These are phyloP conservation scores for Ramularia endophylla DNA, from an alignment of 2,329 filamentous ascomycete species.

Conservation along the genomic window DNA sequence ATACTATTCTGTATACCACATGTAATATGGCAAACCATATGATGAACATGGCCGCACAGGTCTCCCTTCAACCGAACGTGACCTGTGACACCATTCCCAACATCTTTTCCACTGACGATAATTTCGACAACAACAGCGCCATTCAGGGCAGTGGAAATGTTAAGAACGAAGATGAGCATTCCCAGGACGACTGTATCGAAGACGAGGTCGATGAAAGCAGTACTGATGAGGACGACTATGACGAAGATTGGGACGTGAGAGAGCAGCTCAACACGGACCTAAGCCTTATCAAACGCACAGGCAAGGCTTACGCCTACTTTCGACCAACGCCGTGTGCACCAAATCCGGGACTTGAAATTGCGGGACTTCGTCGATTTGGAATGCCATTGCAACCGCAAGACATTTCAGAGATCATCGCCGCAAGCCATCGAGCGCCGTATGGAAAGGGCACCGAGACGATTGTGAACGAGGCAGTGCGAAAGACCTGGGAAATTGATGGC, in stretches of 20 bases:
- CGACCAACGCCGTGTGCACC: too few relatives aligned
- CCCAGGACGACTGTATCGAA: too few relatives aligned
- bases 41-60: too few relatives aligned
- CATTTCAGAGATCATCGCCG: constrained; percentile 13
- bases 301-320: not conserved
- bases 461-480: constrained; percentile 25
- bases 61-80: too few relatives aligned
- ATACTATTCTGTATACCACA: too few relatives aligned
- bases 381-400: constrained; percentile 9
- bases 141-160: too few relatives aligned
- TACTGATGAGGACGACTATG: not conserved
- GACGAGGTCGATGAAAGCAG: not conserved
- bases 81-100: too few relatives aligned
- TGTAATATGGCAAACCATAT: too few relatives aligned
- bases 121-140: too few relatives aligned
- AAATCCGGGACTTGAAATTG: not conserved
- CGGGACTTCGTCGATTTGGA: not conserved
- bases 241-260: constrained; percentile 1
- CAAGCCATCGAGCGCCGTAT: constrained; percentile 26
- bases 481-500: constrained; percentile 26
- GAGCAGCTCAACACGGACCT: not conserved
- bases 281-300: not conserved
- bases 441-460: constrained; percentile 28
- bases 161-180: too few relatives aligned
- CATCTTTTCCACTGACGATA: too few relatives aligned